Evolutionary conservation across 2,329 filamentous ascomycete genomes (phyloP).

Genomic region (Chrysoporthe cubensis): DNA sequence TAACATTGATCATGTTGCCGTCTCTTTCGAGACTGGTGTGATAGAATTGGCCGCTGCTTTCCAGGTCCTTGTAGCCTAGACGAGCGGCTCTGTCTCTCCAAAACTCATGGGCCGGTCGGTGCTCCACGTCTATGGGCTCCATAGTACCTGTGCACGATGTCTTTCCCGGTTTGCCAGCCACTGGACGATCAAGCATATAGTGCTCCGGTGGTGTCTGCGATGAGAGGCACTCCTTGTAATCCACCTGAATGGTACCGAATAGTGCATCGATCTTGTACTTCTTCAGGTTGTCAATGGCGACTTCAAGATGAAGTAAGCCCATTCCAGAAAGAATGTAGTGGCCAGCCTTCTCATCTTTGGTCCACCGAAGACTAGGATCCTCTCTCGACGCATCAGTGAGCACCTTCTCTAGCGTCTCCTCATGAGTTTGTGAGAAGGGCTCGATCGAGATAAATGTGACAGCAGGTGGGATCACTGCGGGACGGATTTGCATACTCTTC

Average conservation of each 20-base stretch:
- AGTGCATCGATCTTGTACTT: constrained; percentile 83
- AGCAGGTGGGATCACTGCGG: constrained; percentile 86
- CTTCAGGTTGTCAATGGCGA: constrained; percentile 84
- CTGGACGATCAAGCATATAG: constrained; percentile 73
- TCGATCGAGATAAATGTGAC: constrained; percentile 98
- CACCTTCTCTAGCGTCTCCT: constrained; percentile 75
- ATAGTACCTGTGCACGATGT: constrained; percentile 74
- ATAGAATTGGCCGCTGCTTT: constrained; percentile 40
- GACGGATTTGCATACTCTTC: constrained; percentile 78
- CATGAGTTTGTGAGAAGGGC: constrained; percentile 65
- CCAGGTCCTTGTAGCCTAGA: constrained; percentile 22
- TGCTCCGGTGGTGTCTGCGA: constrained; percentile 59
- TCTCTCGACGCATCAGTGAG: constrained; percentile 82
- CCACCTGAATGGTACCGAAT: constrained; percentile 92
- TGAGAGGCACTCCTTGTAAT: constrained; percentile 84
- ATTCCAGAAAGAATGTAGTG: constrained; percentile 94
- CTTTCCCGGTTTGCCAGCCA: constrained; percentile 79
- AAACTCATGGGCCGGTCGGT: constrained; percentile 26
- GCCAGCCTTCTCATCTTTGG: constrained; percentile 83
- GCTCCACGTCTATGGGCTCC: constrained; percentile 56
- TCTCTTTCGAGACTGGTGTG: constrained; percentile 59
- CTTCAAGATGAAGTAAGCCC: constrained; percentile 94
- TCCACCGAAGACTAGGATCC: constrained; percentile 88
- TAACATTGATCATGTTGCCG: constrained; percentile 70
- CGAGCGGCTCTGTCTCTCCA: constrained; percentile 23